Base-by-base conservation (phyloP, 352 stramenopile genomes). In the Pythium phragmitis region DNA sequence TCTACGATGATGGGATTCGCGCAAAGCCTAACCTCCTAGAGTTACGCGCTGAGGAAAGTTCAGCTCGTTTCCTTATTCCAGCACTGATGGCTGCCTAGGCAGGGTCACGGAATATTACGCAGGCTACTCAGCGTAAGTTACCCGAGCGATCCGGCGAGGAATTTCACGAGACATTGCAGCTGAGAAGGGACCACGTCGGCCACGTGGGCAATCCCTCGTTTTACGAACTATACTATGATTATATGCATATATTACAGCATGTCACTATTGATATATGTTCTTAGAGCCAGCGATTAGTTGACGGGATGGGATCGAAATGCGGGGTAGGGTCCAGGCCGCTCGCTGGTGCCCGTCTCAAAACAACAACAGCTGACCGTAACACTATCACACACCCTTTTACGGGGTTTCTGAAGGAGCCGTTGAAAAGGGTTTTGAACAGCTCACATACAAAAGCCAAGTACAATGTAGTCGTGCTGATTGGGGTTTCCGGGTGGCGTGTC, bases 251-350 rank as follows among this genome's bases (percentile, higher is more conserved):
- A 47, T 42, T 28, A 43, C 11, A 16, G 42, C 12, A 45, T 45
- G 54, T 60, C 42, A 48, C 39, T 52, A 51, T 36, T 26, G 1
- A 0, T 7, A 0, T 1, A 49, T 1, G 61, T 67, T 37, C 30
- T 43, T 60, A 67, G 51, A 30, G n/a, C 39, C 61, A 52, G 14
- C 42, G n/a, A 62, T 68, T 63, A 57, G 61, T 68, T 52, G 53
- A 63, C 58, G 52, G 45, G 54, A 63, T 68, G 52, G 53, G 54
- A 19, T 52, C n/a, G 42, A 30, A 6, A 34, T 16, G 16, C 11
- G 61, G 37, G 63, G 12, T 70, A 70, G 63, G 63, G 55, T 30
- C 26, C 26, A 5, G 26, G 26, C 26, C 23, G n/a, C 43, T 60
- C 36, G 53, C 48, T 37, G 61, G 50, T 54, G 55, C 55, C 55